Evolutionary conservation across 2,329 filamentous ascomycete genomes (phyloP).

Genomic region (Trichoderma citrinoviride): DNA sequence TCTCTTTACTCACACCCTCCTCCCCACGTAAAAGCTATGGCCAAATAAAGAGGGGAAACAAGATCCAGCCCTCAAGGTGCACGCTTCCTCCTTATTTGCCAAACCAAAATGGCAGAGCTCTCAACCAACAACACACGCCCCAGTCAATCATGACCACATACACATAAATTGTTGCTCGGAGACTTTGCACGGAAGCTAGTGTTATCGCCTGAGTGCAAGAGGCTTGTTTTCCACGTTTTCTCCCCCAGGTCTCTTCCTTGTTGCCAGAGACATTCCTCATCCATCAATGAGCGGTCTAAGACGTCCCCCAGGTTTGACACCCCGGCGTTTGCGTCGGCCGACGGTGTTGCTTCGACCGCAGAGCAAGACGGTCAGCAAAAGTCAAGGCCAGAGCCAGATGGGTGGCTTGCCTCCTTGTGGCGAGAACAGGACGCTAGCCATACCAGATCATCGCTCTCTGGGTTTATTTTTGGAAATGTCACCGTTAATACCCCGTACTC

Average conservation of each 20-base stretch:
- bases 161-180: background rate
- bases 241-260: background rate
- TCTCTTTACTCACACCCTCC: background rate
- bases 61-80: slow-evolving; percentile 2
- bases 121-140: background rate
- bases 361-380: background rate
- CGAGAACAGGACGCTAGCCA: background rate
- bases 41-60: background rate
- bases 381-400: background rate
- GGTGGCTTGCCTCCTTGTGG: background rate
- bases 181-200: slow-evolving; percentile 9
- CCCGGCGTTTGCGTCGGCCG: slow-evolving; percentile 14
- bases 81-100: background rate
- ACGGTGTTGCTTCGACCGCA: background rate
- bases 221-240: background rate
- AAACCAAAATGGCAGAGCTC: background rate
- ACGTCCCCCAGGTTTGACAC: background rate
- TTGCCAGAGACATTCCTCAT: background rate
- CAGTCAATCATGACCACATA: background rate
- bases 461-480: slow-evolving; percentile 1
- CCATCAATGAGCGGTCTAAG: slow-evolving; percentile 15
- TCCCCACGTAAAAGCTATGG: background rate
- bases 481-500: background rate
- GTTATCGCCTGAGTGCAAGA: background rate
- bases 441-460: background rate